Percentiles rank a stretch among this genome's conserved stretches.
These are phyloP conservation scores for Sporothrix protearum DNA, from an alignment of 2,329 filamentous ascomycete species.

Conservation along the genomic window DNA sequence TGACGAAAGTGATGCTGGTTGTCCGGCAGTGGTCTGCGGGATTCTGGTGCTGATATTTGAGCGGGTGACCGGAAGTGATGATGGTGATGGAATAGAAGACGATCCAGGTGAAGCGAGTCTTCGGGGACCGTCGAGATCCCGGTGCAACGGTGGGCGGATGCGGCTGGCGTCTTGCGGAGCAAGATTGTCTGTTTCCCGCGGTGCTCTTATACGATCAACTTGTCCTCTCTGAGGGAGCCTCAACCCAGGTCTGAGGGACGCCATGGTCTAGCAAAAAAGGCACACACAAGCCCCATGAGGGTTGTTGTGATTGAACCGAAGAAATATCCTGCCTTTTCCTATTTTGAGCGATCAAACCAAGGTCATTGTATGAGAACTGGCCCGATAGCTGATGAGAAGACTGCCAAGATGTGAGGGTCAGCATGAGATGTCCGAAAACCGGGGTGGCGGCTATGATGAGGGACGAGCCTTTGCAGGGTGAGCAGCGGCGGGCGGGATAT, in stretches of 20 bases:
- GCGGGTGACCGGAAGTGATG: neutral
- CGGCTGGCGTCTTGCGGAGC: neutral
- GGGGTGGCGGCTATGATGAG: neutral
- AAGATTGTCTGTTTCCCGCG: conserved; percentile 3
- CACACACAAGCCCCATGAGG: conserved; percentile 12
- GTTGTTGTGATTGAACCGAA: neutral
- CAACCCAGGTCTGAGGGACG: conserved; percentile 20
- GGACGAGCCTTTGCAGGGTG: conserved; percentile 2
- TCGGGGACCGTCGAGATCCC: neutral
- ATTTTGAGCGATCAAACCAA: conserved; percentile 1
- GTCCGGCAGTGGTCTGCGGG: conserved; percentile 35
- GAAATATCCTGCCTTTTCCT: neutral
- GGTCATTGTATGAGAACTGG: neutral
- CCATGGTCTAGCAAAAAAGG: conserved; percentile 15
- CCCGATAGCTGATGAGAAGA: neutral
- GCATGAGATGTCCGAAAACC: neutral
- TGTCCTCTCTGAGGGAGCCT: conserved; percentile 13
- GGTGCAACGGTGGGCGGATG: neutral
- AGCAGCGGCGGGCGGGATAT: neutral
- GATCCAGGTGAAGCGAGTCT: neutral
- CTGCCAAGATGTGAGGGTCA: neutral
- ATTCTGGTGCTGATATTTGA: conserved; percentile 31
- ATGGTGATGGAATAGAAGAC: neutral
- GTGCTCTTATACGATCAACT: neutral
- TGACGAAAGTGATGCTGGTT: conserved; percentile 11